Evolutionary conservation across 352 stramenopile species (phyloP), one percentile per base, ranked within the genome.

Genomic region (Lagenidium sp.): DNA sequence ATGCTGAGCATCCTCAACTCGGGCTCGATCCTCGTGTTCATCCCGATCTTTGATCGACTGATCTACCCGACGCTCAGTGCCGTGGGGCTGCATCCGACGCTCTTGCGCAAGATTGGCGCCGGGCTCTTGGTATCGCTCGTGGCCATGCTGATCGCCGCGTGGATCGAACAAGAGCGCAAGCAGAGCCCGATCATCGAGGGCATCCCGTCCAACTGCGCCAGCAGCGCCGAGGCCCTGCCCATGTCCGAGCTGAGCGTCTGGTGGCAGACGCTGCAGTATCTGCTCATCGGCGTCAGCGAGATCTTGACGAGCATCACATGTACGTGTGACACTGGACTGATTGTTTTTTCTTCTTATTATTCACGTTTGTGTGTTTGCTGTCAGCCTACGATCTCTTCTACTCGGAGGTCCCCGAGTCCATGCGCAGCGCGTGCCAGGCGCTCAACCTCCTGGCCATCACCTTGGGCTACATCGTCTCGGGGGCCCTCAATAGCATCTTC

Each of bases 361-460:
- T 53, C 18, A 49, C n/a, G n/a, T n/a, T n/a, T n/a, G n/a, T 15
- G 28, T 32, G 28, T 8, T 15, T 32, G 8, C 8, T 15, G 28
- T 12, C 46, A 84, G 66, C 82, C 7, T 93, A 92, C 63, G 82
- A 92, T 54, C 56, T 97, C 12, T 97, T 96, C 55, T 96, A 96
- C 57, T 91, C 82, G 13, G 83, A 97, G 54, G 85, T 94, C 3
- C 87, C 87, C 10, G 72, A 85, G 59, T 86, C 72, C 22, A 96
- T 96, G 86, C 77, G 86, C 37, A 95, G 85, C 46, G 82, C 95
- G 7, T 93, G 82, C 44, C 83, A 95, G 37, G 82, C 86, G 12
- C 68, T 95, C 10, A 96, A 96, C 47, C 36, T 97, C 31, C 60
- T 96, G 18, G 95, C 85, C 1, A 95, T 78, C 1, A 94, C 87